Evolutionary conservation across 768 basidiomycete species (phyloP).

Genomic region (Kwoniella pini): DNA sequence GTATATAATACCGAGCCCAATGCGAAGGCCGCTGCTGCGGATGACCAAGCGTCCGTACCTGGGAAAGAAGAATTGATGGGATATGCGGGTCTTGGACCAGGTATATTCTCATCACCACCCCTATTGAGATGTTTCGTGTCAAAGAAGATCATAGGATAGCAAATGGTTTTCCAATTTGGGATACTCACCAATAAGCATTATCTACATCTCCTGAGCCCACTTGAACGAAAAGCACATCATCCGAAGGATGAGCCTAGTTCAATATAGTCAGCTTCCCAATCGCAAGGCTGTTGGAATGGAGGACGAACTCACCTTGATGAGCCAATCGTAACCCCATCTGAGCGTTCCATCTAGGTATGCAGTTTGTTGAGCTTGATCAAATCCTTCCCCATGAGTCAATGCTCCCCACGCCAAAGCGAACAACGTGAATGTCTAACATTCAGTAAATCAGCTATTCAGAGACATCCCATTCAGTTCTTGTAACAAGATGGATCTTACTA

Average conservation of each 20-base stretch:
- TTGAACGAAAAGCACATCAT: slow-evolving; percentile 73
- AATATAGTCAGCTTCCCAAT: background rate
- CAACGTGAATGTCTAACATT: slow-evolving; percentile 68
- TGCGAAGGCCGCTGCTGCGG: slow-evolving; percentile 81
- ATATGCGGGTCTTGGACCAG: slow-evolving; percentile 71
- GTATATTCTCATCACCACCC: slow-evolving; percentile 67
- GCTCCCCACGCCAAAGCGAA: slow-evolving; percentile 91
- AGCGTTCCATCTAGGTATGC: slow-evolving; percentile 87
- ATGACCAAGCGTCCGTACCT: slow-evolving; percentile 86
- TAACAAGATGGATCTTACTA: slow-evolving; percentile 61
- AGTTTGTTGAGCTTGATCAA: slow-evolving; percentile 81
- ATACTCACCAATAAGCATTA: slow-evolving; percentile 87
- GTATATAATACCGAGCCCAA: slow-evolving; percentile 81
- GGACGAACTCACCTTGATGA: slow-evolving; percentile 70
- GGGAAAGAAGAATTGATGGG: slow-evolving; percentile 74
- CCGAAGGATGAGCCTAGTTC: slow-evolving; percentile 72
- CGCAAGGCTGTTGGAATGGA: background rate
- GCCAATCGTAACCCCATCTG: slow-evolving; percentile 88
- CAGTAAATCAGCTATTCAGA: slow-evolving; percentile 1
- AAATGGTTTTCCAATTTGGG: no score
- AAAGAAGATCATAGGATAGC: background rate
- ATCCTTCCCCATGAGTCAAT: slow-evolving; percentile 78
- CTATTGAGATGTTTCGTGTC: slow-evolving; percentile 2
- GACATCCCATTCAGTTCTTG: no score
- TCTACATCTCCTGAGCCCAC: slow-evolving; percentile 69